phyloP scores from a whole-genome alignment of 768 basidiomycete species.

The Tremella fuciformis region DNA sequence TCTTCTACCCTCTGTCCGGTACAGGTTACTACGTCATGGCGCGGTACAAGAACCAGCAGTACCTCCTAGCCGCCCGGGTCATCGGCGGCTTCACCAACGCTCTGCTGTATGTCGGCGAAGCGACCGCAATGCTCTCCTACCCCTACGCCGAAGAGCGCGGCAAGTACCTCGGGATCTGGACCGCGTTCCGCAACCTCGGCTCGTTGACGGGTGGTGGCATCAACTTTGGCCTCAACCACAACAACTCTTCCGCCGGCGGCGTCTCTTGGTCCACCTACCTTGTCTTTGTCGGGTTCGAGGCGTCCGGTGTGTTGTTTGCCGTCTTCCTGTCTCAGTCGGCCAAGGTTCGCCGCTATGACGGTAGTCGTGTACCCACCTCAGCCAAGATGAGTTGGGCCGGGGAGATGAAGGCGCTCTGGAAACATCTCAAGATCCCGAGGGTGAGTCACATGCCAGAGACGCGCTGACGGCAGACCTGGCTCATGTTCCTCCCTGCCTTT shows the following conservation, averaged over 20 bases:
- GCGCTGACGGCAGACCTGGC: conserved; percentile 6
- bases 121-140: conserved; percentile 29
- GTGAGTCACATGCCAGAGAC: conserved; percentile 12
- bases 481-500: conserved; percentile 25
- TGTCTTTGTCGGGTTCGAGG: conserved; percentile 24
- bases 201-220: conserved; percentile 22
- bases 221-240: conserved; percentile 23
- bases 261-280: conserved; percentile 28
- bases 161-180: conserved; percentile 29
- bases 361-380: conserved; percentile 20
- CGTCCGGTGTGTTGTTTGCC: conserved; percentile 17
- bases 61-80: conserved; percentile 11
- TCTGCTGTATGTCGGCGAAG: conserved; percentile 29
- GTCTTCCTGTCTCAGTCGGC: conserved; percentile 17
- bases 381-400: conserved; percentile 15
- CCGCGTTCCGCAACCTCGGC: conserved; percentile 24
- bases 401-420: conserved; percentile 23
- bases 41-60: conserved; percentile 13
- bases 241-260: conserved; percentile 10
- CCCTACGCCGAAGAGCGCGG: conserved; percentile 16
- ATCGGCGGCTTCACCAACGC: conserved; percentile 20
- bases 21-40: conserved; percentile 21
- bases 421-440: conserved; percentile 17
- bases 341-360: conserved; percentile 28
- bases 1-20: conserved; percentile 19